These are phyloP conservation scores for Metschnikowia rubicola DNA, from an alignment of 805 yeast species.

Conservation along the genomic window DNA sequence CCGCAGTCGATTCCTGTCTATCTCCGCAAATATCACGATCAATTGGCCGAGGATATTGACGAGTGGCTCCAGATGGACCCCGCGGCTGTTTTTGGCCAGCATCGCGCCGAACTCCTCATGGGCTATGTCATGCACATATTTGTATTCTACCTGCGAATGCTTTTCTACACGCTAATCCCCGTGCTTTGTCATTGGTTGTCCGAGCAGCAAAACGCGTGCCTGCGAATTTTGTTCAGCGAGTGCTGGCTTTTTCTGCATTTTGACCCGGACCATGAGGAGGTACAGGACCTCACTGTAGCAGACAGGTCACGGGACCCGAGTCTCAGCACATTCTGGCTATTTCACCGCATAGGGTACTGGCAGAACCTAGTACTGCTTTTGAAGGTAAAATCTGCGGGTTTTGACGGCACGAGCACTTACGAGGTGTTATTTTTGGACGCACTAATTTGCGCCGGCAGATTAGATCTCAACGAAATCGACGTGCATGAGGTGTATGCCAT, in stretches of 20 bases:
- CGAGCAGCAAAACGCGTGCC: constrained; percentile 20
- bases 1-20: constrained; percentile 25
- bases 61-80: constrained; percentile 38
- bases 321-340: constrained; percentile 24
- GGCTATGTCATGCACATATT: constrained; percentile 36
- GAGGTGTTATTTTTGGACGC: constrained; percentile 25
- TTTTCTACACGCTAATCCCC: constrained; percentile 32
- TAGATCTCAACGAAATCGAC: constrained; percentile 6
- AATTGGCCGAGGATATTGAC: constrained; percentile 33
- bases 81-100: constrained; percentile 14
- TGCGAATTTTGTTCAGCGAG: constrained; percentile 12
- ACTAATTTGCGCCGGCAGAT: constrained; percentile 18
- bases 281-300: constrained; percentile 5
- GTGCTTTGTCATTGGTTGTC: constrained; percentile 36
- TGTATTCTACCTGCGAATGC: constrained; percentile 31
- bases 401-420: constrained; percentile 8
- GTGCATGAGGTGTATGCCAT: constrained; percentile 7
- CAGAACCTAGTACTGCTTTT: constrained; percentile 17
- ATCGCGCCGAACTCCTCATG: constrained; percentile 25
- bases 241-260: constrained; percentile 14
- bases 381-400: constrained; percentile 1
- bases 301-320: constrained; percentile 9
- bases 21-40: constrained; percentile 20
- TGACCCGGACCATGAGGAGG: constrained; percentile 11
- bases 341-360: constrained; percentile 31